phyloP scores from a whole-genome alignment of 139 green algal genomes.

The Chlorella sp. region DNA sequence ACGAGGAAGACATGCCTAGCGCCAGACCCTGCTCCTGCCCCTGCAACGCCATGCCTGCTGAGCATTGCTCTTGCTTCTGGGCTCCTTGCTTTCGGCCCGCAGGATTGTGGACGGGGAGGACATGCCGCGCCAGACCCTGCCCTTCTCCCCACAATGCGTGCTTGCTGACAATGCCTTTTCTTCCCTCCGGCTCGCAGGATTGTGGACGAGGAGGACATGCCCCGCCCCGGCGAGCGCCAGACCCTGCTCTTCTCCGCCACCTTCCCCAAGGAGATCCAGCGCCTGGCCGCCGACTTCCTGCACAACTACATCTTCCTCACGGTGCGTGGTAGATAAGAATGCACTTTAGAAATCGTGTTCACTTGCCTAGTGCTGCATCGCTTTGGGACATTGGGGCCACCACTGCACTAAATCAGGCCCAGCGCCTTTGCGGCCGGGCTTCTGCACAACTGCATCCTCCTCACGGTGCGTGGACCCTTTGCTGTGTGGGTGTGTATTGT shows the following conservation, averaged over 20 bases:
- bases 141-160: too few relatives aligned
- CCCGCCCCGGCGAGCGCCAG: conserved; percentile 82
- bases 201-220: conserved; percentile 93
- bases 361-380: too few relatives aligned
- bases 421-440: conserved; percentile 93
- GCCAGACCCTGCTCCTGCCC: too few relatives aligned
- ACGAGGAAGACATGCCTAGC: conserved; percentile 95
- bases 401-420: conserved; percentile 95
- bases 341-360: too few relatives aligned
- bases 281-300: conserved; percentile 95
- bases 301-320: conserved; percentile 98
- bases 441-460: conserved; percentile 97
- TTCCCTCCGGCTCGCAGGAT: conserved; percentile 39
- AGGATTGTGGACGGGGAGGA: too few relatives aligned
- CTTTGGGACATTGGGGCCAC: too few relatives aligned
- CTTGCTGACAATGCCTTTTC: too few relatives aligned
- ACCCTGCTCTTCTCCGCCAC: conserved; percentile 97
- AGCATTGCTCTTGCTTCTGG: too few relatives aligned
- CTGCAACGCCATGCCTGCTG: too few relatives aligned
- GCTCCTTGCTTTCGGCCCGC: too few relatives aligned
- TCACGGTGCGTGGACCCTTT: conserved; percentile 65
- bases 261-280: conserved; percentile 94
- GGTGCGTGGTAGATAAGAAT: conserved; percentile 29
- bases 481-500: background rate
- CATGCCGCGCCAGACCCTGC: background rate